These are phyloP conservation scores for Musa acuminata DNA, from an alignment of 176 grass and related monocot species.

Conservation along the genomic window DNA sequence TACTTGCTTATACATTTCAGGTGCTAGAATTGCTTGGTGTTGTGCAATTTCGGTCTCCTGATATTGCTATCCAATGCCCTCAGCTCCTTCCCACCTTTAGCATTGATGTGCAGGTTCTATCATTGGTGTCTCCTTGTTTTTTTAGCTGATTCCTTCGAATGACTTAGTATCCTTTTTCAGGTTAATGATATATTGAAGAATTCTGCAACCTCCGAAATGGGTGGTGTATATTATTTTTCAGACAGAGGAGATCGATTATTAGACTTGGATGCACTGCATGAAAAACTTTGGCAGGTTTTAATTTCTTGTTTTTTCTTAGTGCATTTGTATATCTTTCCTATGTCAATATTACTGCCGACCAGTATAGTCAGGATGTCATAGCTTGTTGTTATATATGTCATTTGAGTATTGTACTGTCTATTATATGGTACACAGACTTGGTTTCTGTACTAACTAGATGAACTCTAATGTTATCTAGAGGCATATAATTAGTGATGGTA, in stretches of 20 bases:
- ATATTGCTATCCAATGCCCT: slow-evolving; percentile 54
- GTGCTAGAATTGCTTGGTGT: slow-evolving; percentile 84
- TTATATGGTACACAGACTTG: background rate
- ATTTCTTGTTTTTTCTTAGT: slow-evolving; percentile 4
- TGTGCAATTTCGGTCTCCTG: slow-evolving; percentile 74
- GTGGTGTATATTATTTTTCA: slow-evolving; percentile 90
- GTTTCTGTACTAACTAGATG: background rate
- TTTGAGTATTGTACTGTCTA: background rate
- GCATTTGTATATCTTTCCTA: background rate
- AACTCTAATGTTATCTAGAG: background rate
- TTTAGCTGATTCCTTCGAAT: slow-evolving; percentile 13
- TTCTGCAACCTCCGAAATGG: slow-evolving; percentile 55
- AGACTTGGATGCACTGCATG: slow-evolving; percentile 75
- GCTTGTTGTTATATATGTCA: too few species aligned
- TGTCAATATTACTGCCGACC: too few species aligned
- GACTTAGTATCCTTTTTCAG: slow-evolving; percentile 15
- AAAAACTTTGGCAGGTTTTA: slow-evolving; percentile 73
- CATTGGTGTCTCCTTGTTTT: slow-evolving; percentile 5
- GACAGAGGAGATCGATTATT: slow-evolving; percentile 84
- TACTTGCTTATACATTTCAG: slow-evolving; percentile 31
- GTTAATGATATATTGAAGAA: slow-evolving; percentile 62
- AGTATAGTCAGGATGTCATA: too few species aligned
- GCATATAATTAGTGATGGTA: background rate
- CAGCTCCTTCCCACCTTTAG: slow-evolving; percentile 48
- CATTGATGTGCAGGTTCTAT: slow-evolving; percentile 50